Conservation (phyloP, 805 yeast genomes). For the Schizosaccharomyces japonicus region DNA sequence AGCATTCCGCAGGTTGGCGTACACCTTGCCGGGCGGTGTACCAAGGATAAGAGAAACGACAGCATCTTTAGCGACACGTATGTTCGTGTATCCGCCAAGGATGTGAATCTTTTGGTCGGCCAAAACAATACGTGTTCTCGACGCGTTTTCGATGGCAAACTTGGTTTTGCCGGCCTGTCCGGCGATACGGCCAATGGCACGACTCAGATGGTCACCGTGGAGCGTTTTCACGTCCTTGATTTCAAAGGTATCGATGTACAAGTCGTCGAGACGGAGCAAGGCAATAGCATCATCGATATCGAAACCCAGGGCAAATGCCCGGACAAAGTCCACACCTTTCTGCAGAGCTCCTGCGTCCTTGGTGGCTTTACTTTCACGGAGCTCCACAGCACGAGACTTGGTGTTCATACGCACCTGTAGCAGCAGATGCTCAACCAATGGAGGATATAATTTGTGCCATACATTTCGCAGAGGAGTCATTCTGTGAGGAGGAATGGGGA, state of each 20-base stretch:
- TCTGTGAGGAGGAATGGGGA: conserved; percentile 90
- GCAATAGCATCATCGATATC: conserved; percentile 96
- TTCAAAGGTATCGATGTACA: conserved; percentile 91
- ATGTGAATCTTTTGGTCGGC: conserved; percentile 95
- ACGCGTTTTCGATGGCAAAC: conserved; percentile 94
- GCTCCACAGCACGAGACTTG: conserved; percentile 64
- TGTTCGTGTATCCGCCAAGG: conserved; percentile 88
- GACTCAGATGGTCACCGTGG: conserved; percentile 83
- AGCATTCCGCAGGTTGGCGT: conserved; percentile 87
- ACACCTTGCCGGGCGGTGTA: conserved; percentile 94
- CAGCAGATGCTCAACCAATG: conserved; percentile 81
- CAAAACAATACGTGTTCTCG: conserved; percentile 88
- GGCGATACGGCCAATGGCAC: conserved; percentile 98
- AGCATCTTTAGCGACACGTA: conserved; percentile 94
- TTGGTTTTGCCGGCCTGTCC: conserved; percentile 98
- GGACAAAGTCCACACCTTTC: conserved; percentile 90
- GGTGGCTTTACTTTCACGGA: conserved; percentile 60
- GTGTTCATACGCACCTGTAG: conserved; percentile 90
- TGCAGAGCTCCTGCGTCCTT: conserved; percentile 86
- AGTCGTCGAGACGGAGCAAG: conserved; percentile 73
- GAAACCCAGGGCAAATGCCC: conserved; percentile 87
- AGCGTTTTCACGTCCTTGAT: conserved; percentile 89
- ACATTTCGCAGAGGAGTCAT: conserved; percentile 74
- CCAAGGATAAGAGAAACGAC: conserved; percentile 88
- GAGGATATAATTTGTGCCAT: conserved; percentile 90